Conservation (phyloP, 768 basidiomycete genomes). For the Naganishia vaughanmartiniae region DNA sequence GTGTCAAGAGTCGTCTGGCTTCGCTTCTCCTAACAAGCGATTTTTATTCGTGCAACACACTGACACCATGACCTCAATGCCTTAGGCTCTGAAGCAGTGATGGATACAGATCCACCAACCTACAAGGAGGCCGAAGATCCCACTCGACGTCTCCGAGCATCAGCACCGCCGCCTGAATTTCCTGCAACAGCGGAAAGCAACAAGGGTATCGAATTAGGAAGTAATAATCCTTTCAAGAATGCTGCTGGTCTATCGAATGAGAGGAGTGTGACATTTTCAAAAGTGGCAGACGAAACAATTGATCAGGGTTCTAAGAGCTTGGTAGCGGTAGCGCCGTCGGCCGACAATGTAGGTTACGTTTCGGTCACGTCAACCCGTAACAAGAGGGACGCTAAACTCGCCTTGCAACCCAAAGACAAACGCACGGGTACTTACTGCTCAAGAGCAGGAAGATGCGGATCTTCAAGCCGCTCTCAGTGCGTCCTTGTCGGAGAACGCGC, state of each 20-base stretch:
- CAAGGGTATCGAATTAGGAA: not conserved
- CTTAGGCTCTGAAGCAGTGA: not conserved
- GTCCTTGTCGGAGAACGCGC: not conserved
- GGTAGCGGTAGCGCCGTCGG: not conserved
- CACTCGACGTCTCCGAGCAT: conserved; percentile 13
- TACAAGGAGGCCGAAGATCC: conserved; percentile 1
- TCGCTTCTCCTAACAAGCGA: no score
- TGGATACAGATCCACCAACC: conserved; percentile 18
- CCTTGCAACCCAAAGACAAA: not conserved
- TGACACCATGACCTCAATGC: not conserved
- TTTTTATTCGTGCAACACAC: not conserved
- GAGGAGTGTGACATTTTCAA: conserved; percentile 18
- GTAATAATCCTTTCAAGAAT: conserved; percentile 15
- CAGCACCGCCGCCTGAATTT: conserved; percentile 11
- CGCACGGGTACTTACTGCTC: not conserved
- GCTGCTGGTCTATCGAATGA: not conserved
- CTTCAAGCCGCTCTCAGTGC: conserved; percentile 17
- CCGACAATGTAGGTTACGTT: not conserved
- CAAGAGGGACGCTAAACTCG: not conserved
- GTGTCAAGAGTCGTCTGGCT: not conserved
- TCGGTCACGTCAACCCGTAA: not conserved
- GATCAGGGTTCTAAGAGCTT: conserved; percentile 14
- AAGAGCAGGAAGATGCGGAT: conserved; percentile 20
- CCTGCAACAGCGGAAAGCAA: not conserved
- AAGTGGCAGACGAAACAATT: conserved; percentile 3